Conservation (phyloP, 805 yeast species). For the Dipodascus geniculatus region DNA sequence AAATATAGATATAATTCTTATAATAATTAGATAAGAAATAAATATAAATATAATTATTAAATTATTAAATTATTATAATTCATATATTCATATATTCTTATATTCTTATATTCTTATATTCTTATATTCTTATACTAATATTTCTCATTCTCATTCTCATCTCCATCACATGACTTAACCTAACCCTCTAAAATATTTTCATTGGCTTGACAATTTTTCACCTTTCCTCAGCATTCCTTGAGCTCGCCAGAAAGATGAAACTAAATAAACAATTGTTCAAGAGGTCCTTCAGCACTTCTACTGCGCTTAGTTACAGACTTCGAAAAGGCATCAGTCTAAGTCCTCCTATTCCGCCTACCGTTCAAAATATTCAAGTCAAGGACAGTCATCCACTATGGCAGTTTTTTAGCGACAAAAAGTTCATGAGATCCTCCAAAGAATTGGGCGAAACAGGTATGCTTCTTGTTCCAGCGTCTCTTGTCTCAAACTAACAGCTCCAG, state of each 20-base stretch:
- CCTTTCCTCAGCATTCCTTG: not conserved
- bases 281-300: not conserved
- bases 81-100: too few species aligned
- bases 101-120: too few species aligned
- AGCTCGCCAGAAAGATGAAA: not conserved
- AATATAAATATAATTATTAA: too few species aligned
- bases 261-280: not conserved
- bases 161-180: not conserved
- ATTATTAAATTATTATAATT: too few species aligned
- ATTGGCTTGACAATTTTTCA: not conserved
- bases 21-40: too few species aligned
- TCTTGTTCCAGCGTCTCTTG: not conserved
- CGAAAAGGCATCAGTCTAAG: slow-evolving; percentile 32
- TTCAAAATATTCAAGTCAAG: slow-evolving; percentile 53
- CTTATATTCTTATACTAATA: not conserved
- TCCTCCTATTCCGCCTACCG: slow-evolving; percentile 79
- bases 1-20: too few species aligned
- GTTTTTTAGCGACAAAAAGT: slow-evolving; percentile 58
- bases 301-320: not conserved
- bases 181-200: not conserved
- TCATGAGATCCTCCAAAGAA: slow-evolving; percentile 48
- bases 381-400: slow-evolving; percentile 94
- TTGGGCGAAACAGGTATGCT: slow-evolving; percentile 15
- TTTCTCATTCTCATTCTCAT: too few species aligned
- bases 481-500: not conserved